A percentile compares a stretch with the other conserved stretches of the same genome.
These are phyloP conservation scores for Starmerella geochares DNA, from an alignment of 805 yeast genomes.

Conservation along the genomic window DNA sequence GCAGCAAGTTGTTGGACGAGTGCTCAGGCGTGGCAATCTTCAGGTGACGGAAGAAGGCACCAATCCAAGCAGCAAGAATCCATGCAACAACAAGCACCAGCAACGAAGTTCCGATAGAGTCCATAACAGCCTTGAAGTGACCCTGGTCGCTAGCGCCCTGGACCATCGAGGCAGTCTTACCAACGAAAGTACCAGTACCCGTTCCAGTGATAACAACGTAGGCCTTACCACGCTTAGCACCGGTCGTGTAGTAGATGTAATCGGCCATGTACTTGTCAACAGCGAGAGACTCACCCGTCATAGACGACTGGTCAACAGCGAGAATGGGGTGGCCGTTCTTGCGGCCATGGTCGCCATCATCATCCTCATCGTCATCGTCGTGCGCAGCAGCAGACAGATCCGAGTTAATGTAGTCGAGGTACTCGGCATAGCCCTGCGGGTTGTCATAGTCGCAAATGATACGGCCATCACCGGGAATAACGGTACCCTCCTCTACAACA, in stretches of 20 bases:
- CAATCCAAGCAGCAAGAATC: constrained; percentile 80
- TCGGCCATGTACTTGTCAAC: constrained; percentile 90
- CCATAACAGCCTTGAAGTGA: constrained; percentile 94
- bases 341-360: constrained; percentile 41
- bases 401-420: constrained; percentile 34
- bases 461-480: constrained; percentile 89
- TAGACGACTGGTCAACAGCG: constrained; percentile 76
- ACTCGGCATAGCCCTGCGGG: constrained; percentile 34
- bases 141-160: constrained; percentile 95
- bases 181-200: constrained; percentile 90
- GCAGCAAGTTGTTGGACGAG: constrained; percentile 46
- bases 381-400: constrained; percentile 28
- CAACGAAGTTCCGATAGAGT: constrained; percentile 90
- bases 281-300: constrained; percentile 95
- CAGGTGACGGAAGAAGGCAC: constrained; percentile 90
- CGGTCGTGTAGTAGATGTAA: constrained; percentile 82
- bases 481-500: constrained; percentile 86
- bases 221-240: constrained; percentile 94
- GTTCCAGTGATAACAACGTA: constrained; percentile 87
- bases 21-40: constrained; percentile 57
- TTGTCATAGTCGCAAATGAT: constrained; percentile 37
- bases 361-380: constrained; percentile 28
- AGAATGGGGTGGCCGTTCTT: constrained; percentile 82
- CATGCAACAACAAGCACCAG: constrained; percentile 79
- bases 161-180: constrained; percentile 95